Conservation (phyloP, 2,329 filamentous ascomycete species). For the Diaporthe ilicicola region DNA sequence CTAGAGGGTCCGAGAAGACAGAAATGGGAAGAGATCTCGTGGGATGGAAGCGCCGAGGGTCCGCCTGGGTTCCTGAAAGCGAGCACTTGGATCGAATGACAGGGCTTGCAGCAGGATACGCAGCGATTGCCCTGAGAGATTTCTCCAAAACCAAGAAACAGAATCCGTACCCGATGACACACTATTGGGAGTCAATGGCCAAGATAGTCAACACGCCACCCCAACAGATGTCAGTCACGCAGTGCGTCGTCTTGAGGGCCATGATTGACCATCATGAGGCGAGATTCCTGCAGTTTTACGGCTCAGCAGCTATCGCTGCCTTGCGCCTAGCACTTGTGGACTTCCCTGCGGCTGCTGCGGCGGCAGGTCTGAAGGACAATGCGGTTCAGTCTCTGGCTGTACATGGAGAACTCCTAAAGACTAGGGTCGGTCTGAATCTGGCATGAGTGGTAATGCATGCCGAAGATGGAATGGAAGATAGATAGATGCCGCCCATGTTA, state of each 20-base stretch:
- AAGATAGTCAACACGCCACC: constrained; percentile 79
- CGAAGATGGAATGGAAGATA: neutral
- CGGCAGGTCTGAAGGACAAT: constrained; percentile 47
- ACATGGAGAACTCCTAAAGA: constrained; percentile 61
- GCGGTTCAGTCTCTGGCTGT: constrained; percentile 62
- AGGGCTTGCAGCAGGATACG: constrained; percentile 84
- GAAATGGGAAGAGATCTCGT: constrained; percentile 71
- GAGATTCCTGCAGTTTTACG: constrained; percentile 83
- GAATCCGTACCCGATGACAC: constrained; percentile 79
- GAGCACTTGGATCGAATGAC: constrained; percentile 84
- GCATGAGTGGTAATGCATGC: constrained; percentile 36
- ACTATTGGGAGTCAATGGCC: constrained; percentile 86
- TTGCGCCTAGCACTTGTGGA: constrained; percentile 77
- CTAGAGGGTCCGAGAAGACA: constrained; percentile 78
- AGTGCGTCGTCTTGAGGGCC: constrained; percentile 73
- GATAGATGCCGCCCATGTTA: neutral
- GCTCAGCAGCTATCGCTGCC: constrained; percentile 76
- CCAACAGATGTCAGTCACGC: constrained; percentile 74
- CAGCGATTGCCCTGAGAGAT: constrained; percentile 82
- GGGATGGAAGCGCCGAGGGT: constrained; percentile 75
- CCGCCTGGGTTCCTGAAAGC: constrained; percentile 71
- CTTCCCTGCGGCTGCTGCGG: constrained; percentile 66
- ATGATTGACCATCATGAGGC: constrained; percentile 78
- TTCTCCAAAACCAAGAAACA: constrained; percentile 74
- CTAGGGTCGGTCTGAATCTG: constrained; percentile 59